phyloP scores from a whole-genome alignment of 768 basidiomycete genomes.

The Tylopilus sp. region DNA sequence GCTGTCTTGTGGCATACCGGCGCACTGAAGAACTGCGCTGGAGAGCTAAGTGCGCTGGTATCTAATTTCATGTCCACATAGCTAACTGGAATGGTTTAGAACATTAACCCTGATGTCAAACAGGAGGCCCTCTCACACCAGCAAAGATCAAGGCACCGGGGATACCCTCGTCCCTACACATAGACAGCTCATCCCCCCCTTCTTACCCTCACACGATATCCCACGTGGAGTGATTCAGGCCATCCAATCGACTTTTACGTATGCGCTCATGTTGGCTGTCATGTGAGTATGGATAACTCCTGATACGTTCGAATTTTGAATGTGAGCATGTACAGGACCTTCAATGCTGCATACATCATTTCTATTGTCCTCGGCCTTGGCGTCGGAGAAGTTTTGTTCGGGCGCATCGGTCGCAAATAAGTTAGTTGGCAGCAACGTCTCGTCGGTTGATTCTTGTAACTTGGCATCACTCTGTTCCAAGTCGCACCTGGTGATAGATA shows the following conservation, averaged over 20 bases:
- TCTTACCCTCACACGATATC: slow-evolving; percentile 63
- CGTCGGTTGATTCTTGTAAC: background rate
- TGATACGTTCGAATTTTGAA: slow-evolving; percentile 1
- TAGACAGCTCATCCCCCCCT: slow-evolving; percentile 47
- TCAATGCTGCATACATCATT: slow-evolving; percentile 74
- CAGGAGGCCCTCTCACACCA: background rate
- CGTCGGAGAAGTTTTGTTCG: slow-evolving; percentile 54
- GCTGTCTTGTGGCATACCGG: slow-evolving; percentile 61
- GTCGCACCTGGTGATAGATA: background rate
- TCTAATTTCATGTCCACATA: background rate
- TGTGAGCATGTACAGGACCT: slow-evolving; percentile 57
- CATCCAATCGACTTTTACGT: slow-evolving; percentile 59
- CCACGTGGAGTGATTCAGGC: slow-evolving; percentile 65
- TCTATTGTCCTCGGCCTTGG: slow-evolving; percentile 68
- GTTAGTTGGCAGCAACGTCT: background rate
- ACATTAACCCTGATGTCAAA: background rate
- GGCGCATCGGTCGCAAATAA: slow-evolving; percentile 27
- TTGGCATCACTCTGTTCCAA: background rate
- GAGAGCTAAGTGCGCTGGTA: slow-evolving; percentile 47
- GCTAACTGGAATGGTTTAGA: slow-evolving; percentile 11
- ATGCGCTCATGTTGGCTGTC: slow-evolving; percentile 75
- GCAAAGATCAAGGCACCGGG: background rate
- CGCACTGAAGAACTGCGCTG: slow-evolving; percentile 54
- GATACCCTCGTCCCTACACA: slow-evolving; percentile 6
- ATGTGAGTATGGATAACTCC: slow-evolving; percentile 49